These are phyloP conservation scores for Sporisorium reilianum DNA, from an alignment of 1,284 basidiomycete genomes.

Conservation along the genomic window DNA sequence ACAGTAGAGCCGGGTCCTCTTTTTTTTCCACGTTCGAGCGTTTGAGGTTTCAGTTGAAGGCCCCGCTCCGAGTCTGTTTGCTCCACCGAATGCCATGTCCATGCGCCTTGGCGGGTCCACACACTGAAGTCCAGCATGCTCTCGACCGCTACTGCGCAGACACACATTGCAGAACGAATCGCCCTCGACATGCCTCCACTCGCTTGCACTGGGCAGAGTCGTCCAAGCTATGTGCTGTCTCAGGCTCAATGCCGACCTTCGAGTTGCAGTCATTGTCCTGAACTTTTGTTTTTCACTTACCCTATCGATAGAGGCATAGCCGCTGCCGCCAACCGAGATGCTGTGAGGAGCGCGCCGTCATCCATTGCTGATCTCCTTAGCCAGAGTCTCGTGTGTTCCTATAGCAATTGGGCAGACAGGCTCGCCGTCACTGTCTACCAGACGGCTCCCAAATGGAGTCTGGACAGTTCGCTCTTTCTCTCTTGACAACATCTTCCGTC, in stretches of 20 bases:
- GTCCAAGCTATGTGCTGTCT: background rate
- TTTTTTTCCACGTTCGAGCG: background rate
- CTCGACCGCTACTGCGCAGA: background rate
- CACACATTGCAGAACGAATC: background rate
- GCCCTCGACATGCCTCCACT: conserved; percentile 3
- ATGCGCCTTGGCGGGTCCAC: background rate
- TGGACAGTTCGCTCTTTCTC: background rate
- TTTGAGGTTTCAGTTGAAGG: background rate
- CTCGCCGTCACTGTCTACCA: background rate
- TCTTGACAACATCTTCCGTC: background rate
- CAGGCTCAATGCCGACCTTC: conserved; percentile 2
- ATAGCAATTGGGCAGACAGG: background rate
- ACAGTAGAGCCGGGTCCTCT: background rate
- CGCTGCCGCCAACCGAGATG: background rate
- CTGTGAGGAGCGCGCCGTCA: background rate
- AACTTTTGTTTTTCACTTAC: background rate
- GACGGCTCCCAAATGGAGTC: conserved; percentile 2
- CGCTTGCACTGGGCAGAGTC: background rate
- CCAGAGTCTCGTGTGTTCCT: background rate
- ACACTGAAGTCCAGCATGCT: background rate
- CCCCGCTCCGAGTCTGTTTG: background rate
- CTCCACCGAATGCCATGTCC: background rate
- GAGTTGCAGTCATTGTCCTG: background rate
- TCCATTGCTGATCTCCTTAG: background rate
- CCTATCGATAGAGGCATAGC: background rate